These are phyloP conservation scores for Lodderomyces pseudojiufengensis DNA, from an alignment of 1,139 yeast species.

Conservation along the genomic window DNA sequence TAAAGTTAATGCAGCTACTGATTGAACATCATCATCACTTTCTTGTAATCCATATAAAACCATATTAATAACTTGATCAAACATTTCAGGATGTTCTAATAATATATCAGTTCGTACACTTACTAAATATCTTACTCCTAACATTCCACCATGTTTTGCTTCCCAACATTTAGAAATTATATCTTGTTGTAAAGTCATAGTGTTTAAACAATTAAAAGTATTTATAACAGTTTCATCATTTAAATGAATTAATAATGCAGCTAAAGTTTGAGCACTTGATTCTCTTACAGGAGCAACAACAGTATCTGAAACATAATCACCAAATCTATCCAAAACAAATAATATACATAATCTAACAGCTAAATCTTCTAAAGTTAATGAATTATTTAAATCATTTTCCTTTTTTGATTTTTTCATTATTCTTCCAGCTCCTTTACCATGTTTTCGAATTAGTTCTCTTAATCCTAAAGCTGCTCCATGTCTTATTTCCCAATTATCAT, in stretches of 20 bases:
- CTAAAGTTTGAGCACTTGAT: conserved; percentile 92
- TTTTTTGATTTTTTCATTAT: conserved; percentile 55
- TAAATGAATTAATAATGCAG: conserved; percentile 78
- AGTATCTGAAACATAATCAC: conserved; percentile 95
- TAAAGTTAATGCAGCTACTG: conserved; percentile 91
- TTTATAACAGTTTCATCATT: conserved; percentile 48
- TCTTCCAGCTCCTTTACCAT: conserved; percentile 86
- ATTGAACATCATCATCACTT: conserved; percentile 93
- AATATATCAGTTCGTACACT: conserved; percentile 82
- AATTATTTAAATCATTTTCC: conserved; percentile 66
- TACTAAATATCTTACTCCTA: conserved; percentile 88
- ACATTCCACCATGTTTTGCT: conserved; percentile 97
- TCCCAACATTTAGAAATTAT: conserved; percentile 69
- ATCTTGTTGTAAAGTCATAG: conserved; percentile 67
- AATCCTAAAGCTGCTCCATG: conserved; percentile 96
- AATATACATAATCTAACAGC: conserved; percentile 82
- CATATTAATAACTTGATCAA: conserved; percentile 74
- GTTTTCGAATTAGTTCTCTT: conserved; percentile 79
- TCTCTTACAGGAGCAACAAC: conserved; percentile 98
- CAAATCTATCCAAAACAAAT: conserved; percentile 91
- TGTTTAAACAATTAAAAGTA: conserved; percentile 64
- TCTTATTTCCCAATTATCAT: conserved; percentile 89
- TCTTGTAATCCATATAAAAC: conserved; percentile 84
- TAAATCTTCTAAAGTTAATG: conserved; percentile 76
- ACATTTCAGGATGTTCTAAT: conserved; percentile 51